Evolutionary conservation across 2,329 filamentous ascomycete species (phyloP), one percentile per base, ranked within the genome.

Genomic region (Claviceps sp.): DNA sequence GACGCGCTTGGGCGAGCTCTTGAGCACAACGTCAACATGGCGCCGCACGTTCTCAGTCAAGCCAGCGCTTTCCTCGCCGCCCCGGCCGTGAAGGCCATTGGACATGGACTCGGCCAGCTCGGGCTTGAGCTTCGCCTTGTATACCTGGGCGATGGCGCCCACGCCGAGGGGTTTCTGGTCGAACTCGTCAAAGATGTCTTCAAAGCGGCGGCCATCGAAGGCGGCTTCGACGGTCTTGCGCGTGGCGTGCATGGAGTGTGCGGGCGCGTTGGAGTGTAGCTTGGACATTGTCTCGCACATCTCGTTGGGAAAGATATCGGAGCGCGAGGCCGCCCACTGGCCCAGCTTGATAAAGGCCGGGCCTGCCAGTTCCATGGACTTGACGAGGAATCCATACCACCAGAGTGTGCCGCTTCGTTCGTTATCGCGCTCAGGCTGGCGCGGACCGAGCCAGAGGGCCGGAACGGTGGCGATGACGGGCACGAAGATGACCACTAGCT

Each of bases 311-410:
- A 98, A 98, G 62, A 98, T 95, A 68, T 98, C 93, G 43, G 90
- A 87, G 64, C 93, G 79, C 5, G 93, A 97, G 3, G 93, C 93
- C 17, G 93, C 93, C 93, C 93, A 98, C 82, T 98, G 93, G 16
- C 93, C 93, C 51, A 98, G 80, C 82, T 98, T 98, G 71, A 98
- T 98, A 63, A 98, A 98, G 0, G 93, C 89, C 45, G 93, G 90
- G 0, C 93, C 93, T 17, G 91, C 88, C 63, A 83, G 77, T 68
- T 98, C 91, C 93, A 98, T 97, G 29, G 85, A 78, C 53, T 75
- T 78, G 9, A 97, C 89, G 40, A 98, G 69, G 61, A 95, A 93
- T 3, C 74, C 74, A 70, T 96, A 98, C 93, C 93, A 98, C 88
- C 87, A 95, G 3, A 97, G 62, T 0, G 90, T 90, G 0, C 93